A percentile compares a stretch with the other conserved stretches of the same genome.
These are phyloP conservation scores for Picochlorum sp. DNA, from an alignment of 139 green algal species.

Conservation along the genomic window DNA sequence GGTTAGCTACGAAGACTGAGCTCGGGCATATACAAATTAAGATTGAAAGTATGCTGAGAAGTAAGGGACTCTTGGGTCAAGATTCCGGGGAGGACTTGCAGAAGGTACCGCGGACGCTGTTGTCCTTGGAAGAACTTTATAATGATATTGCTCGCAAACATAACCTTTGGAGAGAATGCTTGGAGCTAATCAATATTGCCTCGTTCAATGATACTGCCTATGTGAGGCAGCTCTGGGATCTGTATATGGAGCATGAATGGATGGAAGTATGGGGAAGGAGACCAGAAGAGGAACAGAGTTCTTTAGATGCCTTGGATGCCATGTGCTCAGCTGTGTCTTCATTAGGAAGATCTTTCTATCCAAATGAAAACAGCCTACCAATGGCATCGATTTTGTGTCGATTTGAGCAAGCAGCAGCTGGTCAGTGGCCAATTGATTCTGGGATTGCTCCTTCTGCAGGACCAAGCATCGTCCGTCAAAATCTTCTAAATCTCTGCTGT, in stretches of 20 bases:
- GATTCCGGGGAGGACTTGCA: slow-evolving; percentile 1
- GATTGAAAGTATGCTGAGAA: slow-evolving; percentile 5
- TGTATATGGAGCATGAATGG: slow-evolving; percentile 39
- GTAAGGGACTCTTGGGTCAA: not conserved
- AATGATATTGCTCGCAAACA: slow-evolving; percentile 48
- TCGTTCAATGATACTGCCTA: slow-evolving; percentile 27
- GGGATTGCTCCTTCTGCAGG: not conserved
- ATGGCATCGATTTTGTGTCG: slow-evolving; percentile 50
- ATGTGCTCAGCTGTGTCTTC: slow-evolving; percentile 25
- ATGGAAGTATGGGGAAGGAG: not conserved
- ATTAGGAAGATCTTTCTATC: slow-evolving; percentile 50
- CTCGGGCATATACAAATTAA: slow-evolving; percentile 47
- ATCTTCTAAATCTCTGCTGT: slow-evolving; percentile 1
- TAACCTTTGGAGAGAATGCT: slow-evolving; percentile 59
- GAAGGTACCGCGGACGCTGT: slow-evolving; percentile 19
- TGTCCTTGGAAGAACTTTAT: slow-evolving; percentile 60
- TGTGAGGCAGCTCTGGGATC: slow-evolving; percentile 73
- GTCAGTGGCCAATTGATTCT: slow-evolving; percentile 46
- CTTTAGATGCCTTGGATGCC: slow-evolving; percentile 1
- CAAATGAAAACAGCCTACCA: slow-evolving; percentile 55
- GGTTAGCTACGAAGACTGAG: slow-evolving; percentile 36
- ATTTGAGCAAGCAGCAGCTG: slow-evolving; percentile 62
- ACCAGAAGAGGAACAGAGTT: not conserved
- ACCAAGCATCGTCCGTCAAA: not conserved
- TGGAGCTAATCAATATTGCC: slow-evolving; percentile 69